phyloP scores from a whole-genome alignment of 257 asterid species.

The Solanum raphanifolium region DNA sequence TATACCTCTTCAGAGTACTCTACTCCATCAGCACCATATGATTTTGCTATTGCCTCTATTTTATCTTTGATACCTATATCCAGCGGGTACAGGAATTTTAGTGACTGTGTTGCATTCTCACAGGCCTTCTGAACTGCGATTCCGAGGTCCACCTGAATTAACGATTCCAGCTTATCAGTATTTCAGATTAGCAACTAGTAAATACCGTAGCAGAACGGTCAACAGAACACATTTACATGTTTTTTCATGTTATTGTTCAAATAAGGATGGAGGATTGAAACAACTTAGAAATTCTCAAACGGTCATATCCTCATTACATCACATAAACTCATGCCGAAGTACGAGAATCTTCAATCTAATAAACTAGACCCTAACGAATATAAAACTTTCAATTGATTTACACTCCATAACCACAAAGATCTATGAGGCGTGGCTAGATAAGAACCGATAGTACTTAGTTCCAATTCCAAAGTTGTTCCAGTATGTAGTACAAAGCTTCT shows the following conservation, averaged over 20 bases:
- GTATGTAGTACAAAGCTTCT: not conserved
- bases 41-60: conserved; percentile 87
- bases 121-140: conserved; percentile 87
- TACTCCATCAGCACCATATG: conserved; percentile 92
- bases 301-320: not conserved
- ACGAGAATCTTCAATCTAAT: not conserved
- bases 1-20: conserved; percentile 90
- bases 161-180: not conserved
- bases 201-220: not conserved
- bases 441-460: not conserved
- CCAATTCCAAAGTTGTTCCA: not conserved
- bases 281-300: not conserved
- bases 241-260: not conserved
- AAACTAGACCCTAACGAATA: not conserved
- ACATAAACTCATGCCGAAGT: not conserved
- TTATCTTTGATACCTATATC: conserved; percentile 79
- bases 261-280: not conserved
- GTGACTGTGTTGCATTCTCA: conserved; percentile 60
- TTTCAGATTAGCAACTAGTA: not conserved
- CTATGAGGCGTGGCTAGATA: not conserved
- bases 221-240: not conserved
- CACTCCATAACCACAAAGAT: not conserved
- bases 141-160: conserved; percentile 81
- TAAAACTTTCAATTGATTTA: not conserved
- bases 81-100: conserved; percentile 78